Conservation (phyloP, 192 early-diverging fungal species). For the Coemansia sp. region DNA sequence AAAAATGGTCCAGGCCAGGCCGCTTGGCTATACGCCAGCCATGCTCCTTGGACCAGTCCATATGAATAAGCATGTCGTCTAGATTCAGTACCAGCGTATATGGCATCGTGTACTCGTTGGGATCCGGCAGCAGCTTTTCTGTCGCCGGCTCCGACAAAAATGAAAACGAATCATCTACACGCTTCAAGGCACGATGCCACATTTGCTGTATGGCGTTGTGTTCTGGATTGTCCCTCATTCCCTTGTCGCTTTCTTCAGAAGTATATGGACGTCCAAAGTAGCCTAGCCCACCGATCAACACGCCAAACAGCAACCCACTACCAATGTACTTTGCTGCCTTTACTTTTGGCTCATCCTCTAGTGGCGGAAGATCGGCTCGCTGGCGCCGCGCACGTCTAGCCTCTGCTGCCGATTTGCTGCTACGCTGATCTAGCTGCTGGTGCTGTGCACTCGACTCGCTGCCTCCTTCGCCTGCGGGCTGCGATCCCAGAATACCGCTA, state of each 20-base stretch:
- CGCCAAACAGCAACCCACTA: constrained; percentile 43
- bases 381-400: constrained; percentile 51
- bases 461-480: constrained; percentile 4
- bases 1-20: constrained; percentile 93
- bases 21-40: constrained; percentile 97
- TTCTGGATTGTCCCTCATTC: constrained; percentile 41
- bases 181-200: constrained; percentile 36
- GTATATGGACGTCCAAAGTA: constrained; percentile 50
- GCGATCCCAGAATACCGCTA: constrained; percentile 36
- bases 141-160: constrained; percentile 67
- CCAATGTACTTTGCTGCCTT: constrained; percentile 48
- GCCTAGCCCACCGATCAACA: constrained; percentile 41
- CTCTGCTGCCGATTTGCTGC: constrained; percentile 42
- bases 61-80: constrained; percentile 89
- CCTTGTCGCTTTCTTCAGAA: constrained; percentile 28
- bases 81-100: constrained; percentile 95
- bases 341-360: constrained; percentile 48
- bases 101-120: constrained; percentile 80
- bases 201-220: constrained; percentile 37
- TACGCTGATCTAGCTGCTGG: constrained; percentile 13
- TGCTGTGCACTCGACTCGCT: background rate
- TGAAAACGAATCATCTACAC: constrained; percentile 19
- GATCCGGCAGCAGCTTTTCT: constrained; percentile 90
- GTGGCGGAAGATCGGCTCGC: constrained; percentile 52
- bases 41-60: constrained; percentile 91